Evolutionary conservation across 1,284 basidiomycete genomes (phyloP), one percentile per base, ranked within the genome.

Genomic region (Melampsora americana): DNA sequence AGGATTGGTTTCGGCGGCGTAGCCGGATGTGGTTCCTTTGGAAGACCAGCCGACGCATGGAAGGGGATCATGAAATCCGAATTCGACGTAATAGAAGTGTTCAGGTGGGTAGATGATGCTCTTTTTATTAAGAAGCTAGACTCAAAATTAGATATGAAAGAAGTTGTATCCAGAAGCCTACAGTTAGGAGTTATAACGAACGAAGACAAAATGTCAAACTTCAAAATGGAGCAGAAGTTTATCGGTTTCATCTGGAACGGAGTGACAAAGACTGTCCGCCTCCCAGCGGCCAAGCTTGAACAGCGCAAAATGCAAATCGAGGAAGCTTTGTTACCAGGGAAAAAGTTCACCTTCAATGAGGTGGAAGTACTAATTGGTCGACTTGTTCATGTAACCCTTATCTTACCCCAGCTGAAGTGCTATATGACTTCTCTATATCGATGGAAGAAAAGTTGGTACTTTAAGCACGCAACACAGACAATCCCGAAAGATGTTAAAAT

Each of bases 351-450:
- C 14, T 53, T 2, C 28, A 50, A 1, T 18, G 9, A 23, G 48
- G 48, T 28, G 16, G 28, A 32, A 12, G 26, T n/a, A n/a, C n/a
- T n/a, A n/a, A n/a, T n/a, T n/a, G n/a, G n/a, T n/a, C n/a, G n/a
- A n/a, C n/a, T n/a, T 1, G 35, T 6, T 18, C 66, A 66, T 44
- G 65, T 66, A 42, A 3, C 65, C 4, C 44, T 39, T 44, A 42
- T 66, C 3, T 14, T 66, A 56, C 66, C 66, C 14, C 46, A 56
- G 5, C 5, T 66, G 42, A 66, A 48, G 23, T 67, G 32, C 30
- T 67, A 46, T 50, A 32, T 67, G 5, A 23, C 7, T 23, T 7
- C 6, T 2, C 30, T 67, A 18, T 67, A 67, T 20, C 20, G 30
- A 23, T 48, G 39, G 66, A 2, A 46, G 32, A 66, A 66, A 26